Percentiles rank a stretch among this genome's conserved stretches.
phyloP scores from a whole-genome alignment of 1,284 basidiomycete species.

The Ganoderma sinense region DNA sequence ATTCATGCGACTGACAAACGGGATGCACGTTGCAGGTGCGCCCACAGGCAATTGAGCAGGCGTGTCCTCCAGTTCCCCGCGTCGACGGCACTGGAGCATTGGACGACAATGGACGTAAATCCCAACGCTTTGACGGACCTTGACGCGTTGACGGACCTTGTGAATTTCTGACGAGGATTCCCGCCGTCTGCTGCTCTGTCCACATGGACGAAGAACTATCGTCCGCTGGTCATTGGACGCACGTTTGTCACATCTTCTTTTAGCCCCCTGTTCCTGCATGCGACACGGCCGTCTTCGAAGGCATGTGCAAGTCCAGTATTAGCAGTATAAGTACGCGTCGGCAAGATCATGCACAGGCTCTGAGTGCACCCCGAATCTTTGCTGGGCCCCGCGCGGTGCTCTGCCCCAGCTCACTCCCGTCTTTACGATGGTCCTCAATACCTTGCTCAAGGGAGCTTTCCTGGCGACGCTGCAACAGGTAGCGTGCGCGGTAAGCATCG shows the following conservation, averaged over 20 bases:
- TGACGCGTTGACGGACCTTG: slow-evolving; percentile 21
- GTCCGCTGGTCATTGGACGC: slow-evolving; percentile 8
- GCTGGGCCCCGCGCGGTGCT: neutral
- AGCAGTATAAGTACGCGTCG: neutral
- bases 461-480: slow-evolving; percentile 15
- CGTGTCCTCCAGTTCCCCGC: neutral
- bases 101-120: neutral
- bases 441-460: neutral
- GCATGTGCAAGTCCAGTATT: neutral
- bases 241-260: slow-evolving; percentile 15
- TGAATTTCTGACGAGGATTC: slow-evolving; percentile 10
- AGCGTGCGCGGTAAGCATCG: slow-evolving; percentile 37
- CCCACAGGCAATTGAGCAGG: neutral
- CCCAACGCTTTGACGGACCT: neutral
- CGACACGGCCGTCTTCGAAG: neutral
- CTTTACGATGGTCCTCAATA: slow-evolving; percentile 12
- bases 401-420: neutral
- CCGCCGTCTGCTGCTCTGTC: neutral
- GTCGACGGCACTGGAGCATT: neutral
- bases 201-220: slow-evolving; percentile 14
- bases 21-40: neutral
- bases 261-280: neutral
- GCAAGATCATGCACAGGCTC: neutral
- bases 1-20: neutral
- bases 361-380: neutral